phyloP scores from a whole-genome alignment of 345 rosid species.

The Excoecaria agallocha region DNA sequence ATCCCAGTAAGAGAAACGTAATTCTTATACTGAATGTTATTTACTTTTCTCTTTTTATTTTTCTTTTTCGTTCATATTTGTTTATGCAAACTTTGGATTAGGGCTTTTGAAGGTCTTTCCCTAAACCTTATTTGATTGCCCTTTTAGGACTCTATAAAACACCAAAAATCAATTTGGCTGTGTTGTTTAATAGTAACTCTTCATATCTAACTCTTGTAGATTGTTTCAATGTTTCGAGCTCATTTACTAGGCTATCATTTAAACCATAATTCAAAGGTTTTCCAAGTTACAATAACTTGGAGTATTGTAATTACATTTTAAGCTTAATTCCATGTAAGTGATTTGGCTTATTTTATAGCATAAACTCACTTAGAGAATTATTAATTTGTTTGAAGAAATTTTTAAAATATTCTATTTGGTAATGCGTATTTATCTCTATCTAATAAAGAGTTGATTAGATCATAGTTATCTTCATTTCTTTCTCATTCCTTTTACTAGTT shows the following conservation, averaged over 20 bases:
- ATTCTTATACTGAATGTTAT: slow-evolving; percentile 88
- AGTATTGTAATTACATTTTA: not conserved
- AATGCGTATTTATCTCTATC: too few relatives aligned
- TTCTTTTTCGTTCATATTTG: not conserved
- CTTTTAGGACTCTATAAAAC: not conserved
- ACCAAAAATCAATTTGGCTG: not conserved
- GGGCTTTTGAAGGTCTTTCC: not conserved
- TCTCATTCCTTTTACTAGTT: too few relatives aligned
- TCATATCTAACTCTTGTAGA: too few relatives aligned
- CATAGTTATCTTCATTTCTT: too few relatives aligned
- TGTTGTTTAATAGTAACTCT: not conserved
- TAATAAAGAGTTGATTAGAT: too few relatives aligned
- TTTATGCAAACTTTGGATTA: not conserved
- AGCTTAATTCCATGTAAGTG: not conserved
- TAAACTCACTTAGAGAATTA: too few relatives aligned
- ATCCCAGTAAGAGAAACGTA: slow-evolving; percentile 91
- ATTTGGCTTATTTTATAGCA: not conserved
- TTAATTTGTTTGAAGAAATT: too few relatives aligned
- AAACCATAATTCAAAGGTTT: not conserved
- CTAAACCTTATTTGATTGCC: not conserved
- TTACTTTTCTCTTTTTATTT: not conserved
- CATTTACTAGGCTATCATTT: too few relatives aligned
- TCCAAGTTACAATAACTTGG: not conserved
- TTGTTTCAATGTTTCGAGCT: too few relatives aligned
- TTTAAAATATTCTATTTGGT: too few relatives aligned